These are phyloP conservation scores for Epichloe typhina DNA, from an alignment of 2,329 filamentous ascomycete species.

Conservation along the genomic window DNA sequence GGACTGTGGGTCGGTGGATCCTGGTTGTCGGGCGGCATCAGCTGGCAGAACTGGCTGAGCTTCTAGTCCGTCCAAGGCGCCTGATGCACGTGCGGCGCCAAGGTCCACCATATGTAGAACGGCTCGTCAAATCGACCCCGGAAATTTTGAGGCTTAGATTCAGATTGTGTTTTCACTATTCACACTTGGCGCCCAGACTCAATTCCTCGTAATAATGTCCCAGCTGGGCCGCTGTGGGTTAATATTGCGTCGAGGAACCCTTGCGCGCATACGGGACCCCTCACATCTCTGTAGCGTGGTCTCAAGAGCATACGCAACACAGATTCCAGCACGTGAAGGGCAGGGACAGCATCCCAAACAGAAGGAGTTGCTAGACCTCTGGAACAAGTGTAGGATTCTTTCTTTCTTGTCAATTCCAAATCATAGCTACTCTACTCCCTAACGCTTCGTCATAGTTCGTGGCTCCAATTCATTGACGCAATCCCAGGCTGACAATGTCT, in stretches of 20 bases:
- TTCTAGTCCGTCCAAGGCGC: too few species aligned
- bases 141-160: not conserved
- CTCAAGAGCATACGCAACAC: conserved; percentile 4
- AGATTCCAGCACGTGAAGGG: not conserved
- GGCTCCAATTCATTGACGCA: conserved; percentile 12
- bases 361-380: conserved; percentile 14
- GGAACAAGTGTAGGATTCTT: conserved; percentile 18
- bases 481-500: conserved; percentile 8
- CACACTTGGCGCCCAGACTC: not conserved
- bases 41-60: conserved; percentile 1
- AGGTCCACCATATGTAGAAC: too few species aligned
- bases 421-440: not conserved
- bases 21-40: conserved; percentile 2
- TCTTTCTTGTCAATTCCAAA: too few species aligned
- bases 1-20: conserved; percentile 5
- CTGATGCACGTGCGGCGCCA: too few species aligned
- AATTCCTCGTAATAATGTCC: conserved; percentile 12
- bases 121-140: not conserved
- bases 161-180: not conserved
- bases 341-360: conserved; percentile 7
- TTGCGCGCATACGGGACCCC: not conserved
- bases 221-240: conserved; percentile 13
- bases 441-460: conserved; percentile 12
- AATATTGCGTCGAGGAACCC: conserved; percentile 9
- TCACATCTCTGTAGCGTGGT: conserved; percentile 8